Evolutionary conservation across 2,329 filamentous ascomycete species (phyloP).

Genomic region (Fusarium hostae): DNA sequence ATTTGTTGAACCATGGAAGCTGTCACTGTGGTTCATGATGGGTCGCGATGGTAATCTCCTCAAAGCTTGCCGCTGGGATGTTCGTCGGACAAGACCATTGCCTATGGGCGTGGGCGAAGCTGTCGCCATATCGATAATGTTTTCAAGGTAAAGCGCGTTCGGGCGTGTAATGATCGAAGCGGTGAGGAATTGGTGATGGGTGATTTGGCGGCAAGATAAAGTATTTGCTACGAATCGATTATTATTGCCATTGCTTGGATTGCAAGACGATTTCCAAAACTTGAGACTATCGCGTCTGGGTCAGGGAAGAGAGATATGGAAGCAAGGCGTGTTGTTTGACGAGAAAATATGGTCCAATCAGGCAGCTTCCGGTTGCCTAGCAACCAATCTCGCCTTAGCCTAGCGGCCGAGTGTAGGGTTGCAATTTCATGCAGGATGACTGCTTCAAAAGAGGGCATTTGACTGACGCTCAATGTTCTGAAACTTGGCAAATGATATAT

Average conservation of each 20-base stretch:
- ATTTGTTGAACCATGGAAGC: constrained; percentile 52
- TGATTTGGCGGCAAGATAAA: constrained; percentile 40
- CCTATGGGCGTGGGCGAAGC: constrained; percentile 67
- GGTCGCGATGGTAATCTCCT: constrained; percentile 62
- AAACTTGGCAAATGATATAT: not conserved
- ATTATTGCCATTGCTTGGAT: constrained; percentile 52
- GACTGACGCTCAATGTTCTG: not conserved
- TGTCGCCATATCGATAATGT: constrained; percentile 57
- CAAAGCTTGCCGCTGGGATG: constrained; percentile 66
- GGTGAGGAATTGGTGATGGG: constrained; percentile 32
- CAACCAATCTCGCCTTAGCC: constrained; percentile 42
- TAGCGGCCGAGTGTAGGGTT: constrained; percentile 25
- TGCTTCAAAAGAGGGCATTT: not conserved
- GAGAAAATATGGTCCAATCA: constrained; percentile 47
- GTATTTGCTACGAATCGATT: constrained; percentile 55
- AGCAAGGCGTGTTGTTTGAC: constrained; percentile 43
- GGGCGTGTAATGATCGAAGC: constrained; percentile 20
- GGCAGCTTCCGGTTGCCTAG: constrained; percentile 45
- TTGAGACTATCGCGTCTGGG: constrained; percentile 51
- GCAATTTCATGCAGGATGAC: constrained; percentile 19
- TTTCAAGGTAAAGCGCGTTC: constrained; percentile 35
- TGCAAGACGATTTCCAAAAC: constrained; percentile 48
- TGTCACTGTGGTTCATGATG: constrained; percentile 58
- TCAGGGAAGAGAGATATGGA: constrained; percentile 38
- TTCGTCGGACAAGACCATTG: constrained; percentile 61